Evolutionary conservation across 148 eudicot species (phyloP).

Genomic region (Bassia scoparia): DNA sequence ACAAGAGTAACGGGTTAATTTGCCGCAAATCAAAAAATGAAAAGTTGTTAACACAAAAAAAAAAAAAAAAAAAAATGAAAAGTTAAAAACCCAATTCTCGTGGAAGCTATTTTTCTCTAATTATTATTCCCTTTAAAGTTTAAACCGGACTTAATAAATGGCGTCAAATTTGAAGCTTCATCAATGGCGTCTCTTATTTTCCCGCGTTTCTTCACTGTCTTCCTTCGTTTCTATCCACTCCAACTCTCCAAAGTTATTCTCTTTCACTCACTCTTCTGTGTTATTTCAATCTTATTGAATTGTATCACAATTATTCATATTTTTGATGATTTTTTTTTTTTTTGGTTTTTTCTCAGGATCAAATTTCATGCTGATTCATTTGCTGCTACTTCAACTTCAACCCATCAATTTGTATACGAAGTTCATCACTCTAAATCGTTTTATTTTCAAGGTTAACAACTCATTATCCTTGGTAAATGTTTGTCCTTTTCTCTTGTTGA

Average conservation of each 20-base stretch:
- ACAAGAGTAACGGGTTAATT: too few relatives aligned
- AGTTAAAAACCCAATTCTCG: too few relatives aligned
- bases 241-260: background rate
- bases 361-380: slow-evolving; percentile 5
- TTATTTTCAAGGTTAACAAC: slow-evolving; percentile 30
- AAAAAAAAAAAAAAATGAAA: too few relatives aligned
- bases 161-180: background rate
- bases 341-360: slow-evolving; percentile 14
- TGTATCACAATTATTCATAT: background rate
- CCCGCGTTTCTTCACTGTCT: background rate
- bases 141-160: background rate
- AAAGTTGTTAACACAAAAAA: too few relatives aligned
- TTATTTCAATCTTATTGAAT: background rate
- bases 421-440: slow-evolving; percentile 6
- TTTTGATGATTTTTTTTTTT: background rate
- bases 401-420: background rate
- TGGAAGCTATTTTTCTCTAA: too few relatives aligned
- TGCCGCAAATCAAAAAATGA: too few relatives aligned
- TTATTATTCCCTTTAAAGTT: background rate
- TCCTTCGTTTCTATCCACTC: background rate
- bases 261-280: background rate
- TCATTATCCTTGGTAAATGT: background rate
- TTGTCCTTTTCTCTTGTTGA: background rate
- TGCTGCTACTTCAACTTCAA: slow-evolving; percentile 9
- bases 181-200: slow-evolving; percentile 8